Conservation (phyloP, 164 flowering plant genomes). For the Kingdonia uniflora region DNA sequence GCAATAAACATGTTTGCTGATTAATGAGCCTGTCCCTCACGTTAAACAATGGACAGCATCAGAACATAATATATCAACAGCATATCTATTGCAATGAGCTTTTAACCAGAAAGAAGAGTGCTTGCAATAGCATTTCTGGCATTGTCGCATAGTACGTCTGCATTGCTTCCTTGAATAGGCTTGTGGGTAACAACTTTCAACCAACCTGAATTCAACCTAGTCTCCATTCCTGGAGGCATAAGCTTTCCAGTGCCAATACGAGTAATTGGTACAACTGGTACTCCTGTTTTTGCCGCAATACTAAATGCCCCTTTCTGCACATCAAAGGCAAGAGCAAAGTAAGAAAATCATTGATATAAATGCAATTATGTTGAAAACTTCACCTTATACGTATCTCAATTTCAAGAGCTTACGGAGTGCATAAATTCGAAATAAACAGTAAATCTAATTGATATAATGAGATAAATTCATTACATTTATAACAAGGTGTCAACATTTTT, state of each 20-base stretch:
- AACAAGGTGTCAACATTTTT: too few species aligned
- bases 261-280: slow-evolving; percentile 82
- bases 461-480: too few species aligned
- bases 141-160: slow-evolving; percentile 46
- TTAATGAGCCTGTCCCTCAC: too few species aligned
- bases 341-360: background rate
- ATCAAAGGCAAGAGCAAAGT: slow-evolving; percentile 6
- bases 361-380: too few species aligned
- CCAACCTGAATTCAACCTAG: slow-evolving; percentile 44
- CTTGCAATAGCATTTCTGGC: slow-evolving; percentile 54
- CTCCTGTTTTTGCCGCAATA: slow-evolving; percentile 76
- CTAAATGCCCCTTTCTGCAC: slow-evolving; percentile 94
- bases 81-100: too few species aligned
- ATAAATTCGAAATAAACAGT: too few species aligned
- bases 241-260: slow-evolving; percentile 85
- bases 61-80: too few species aligned
- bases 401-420: too few species aligned
- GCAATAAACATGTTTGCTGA: too few species aligned
- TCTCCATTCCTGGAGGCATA: slow-evolving; percentile 88
- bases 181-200: slow-evolving; percentile 71
- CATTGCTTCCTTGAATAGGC: slow-evolving; percentile 54
- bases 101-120: slow-evolving; percentile 14
- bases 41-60: too few species aligned
- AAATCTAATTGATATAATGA: too few species aligned
- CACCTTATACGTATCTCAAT: too few species aligned